Base-by-base conservation (phyloP, 2,329 filamentous ascomycete genomes). In the Tolypocladium tundrense region DNA sequence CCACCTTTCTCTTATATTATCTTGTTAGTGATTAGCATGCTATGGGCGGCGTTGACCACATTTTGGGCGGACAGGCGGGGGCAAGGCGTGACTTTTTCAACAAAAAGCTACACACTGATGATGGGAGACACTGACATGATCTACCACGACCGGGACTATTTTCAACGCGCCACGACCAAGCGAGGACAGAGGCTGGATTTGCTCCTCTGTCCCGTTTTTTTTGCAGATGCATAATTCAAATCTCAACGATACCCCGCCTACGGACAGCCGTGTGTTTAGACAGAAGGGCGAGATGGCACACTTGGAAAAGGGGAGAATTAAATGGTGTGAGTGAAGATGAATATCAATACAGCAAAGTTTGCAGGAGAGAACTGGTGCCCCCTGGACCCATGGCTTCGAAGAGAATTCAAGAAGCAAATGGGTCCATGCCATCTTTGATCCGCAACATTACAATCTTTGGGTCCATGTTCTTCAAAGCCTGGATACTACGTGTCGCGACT, bases 201-300 rank as follows among this genome's bases (percentile, higher is more conserved):
- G 14, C 35, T 55, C 43, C 51, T 59, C 45, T 51, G 52, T 53
- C n/a, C 27, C 35, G 63, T 53, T 31, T 62, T 65, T 68, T 63
- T 60, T 59, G 60, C 63, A 65, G 62, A 67, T 69, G 68, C 68
- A 70, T 70, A 63, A 65, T 67, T 64, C 67, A 70, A 65, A 72
- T 72, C 70, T 72, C 70, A 72, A 72, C 70, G 70, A 72, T 72
- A 72, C 70, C 70, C 70, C 69, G 69, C 64, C 60, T 64, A 55
- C 60, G 63, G 61, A 61, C 58, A 59, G 57, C 58, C 58, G 58
- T 54, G 58, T 57, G 40, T 43, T 56, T 57, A 65, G 65, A 63
- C 57, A 58, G 58, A 54, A 54, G 45, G 57, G 50, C 21, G 14
- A 52, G 37, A 55, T 13, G 42, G 33, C 27, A 51, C 19, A 16